Evolutionary conservation across 176 grass and related monocot genomes (phyloP), one percentile per base, ranked within the genome.

Genomic region (Coix lacrymajobi): DNA sequence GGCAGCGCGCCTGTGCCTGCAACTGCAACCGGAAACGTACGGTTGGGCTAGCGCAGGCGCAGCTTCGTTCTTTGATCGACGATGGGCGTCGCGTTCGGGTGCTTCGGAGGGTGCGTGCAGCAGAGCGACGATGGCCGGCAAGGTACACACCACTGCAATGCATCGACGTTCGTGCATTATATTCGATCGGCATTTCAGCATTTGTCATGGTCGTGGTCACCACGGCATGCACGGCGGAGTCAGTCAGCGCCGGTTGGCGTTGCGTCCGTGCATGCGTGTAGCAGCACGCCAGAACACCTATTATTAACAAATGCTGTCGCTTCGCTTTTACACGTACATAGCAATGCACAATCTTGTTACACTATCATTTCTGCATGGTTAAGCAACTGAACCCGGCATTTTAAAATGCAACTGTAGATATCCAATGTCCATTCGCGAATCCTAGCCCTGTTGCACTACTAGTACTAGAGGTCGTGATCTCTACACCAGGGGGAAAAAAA

Each of bases 41-140:
- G 46, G 16, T 6, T 19, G 5, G 16, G 4, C 3, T 48, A 5
- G 6, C 12, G 4, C 64, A 3, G 67, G 37, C 4, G 6, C 40
- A 44, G 13, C 24, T 62, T 60, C 14, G 3, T 25, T 8, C 25
- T 1, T n/a, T 3, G 9, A 4, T 44, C 26, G 34, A 62, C 2
- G 76, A 91, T 97, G 94, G 72, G 58, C 64, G 78, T 87, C 48
- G 74, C 63, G 33, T 85, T 89, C 84, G 69, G 66, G 56, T 82
- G 90, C 63, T 93, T 97, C 26, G 38, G 89, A 24, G 56, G 63
- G 11, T 89, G 72, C 44, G 70, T 71, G 29, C 77, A 6, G 16
- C 56, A 13, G 10, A 60, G 19, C 31, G 54, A 62, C 39, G 71
- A 31, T 4, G 70, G 36, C 33, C 43, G 26, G 14, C 78, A 49